Base-by-base conservation (phyloP, 129 eudicot genomes). In the Flaveria linearis region DNA sequence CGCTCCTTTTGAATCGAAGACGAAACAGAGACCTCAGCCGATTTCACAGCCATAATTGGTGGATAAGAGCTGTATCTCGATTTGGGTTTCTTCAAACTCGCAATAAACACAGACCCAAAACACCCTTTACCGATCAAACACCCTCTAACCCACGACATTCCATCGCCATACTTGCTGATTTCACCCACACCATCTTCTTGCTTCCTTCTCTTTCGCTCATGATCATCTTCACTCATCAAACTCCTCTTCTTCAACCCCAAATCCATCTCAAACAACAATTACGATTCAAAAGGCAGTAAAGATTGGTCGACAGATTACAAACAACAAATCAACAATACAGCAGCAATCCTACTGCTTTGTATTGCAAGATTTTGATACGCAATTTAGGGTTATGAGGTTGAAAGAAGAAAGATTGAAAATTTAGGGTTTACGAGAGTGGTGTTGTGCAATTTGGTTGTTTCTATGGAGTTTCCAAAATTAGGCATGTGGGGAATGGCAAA, bases 111-210 rank as follows among this genome's bases (percentile, higher is more conserved):
- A 28, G 88, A 83, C 43, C 97, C 97, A 43, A 84, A 88, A 79
- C 88, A 84, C 17, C 97, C 97, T 83, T 91, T 86, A 0, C 97
- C 97, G 23, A 91, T 84, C 72, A 91, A 72, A 77, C 70, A 82
- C 47, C 97, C 97, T 67, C 97, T 74, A 5, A n/a, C 70, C 97
- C 97, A 91, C 22, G 86, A 80, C 79, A 91, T 89, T 67, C 97
- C 97, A 81, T 91, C 89, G 33, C 97, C 97, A 74, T 82, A 86
- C 71, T 86, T 86, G 72, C 79, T 76, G 72, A 12, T 58, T 16
- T 72, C 61, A 17, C 6, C 10, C 9, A 53, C 64, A 23, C 18
- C 70, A 22, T 79, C 30, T 50, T 63, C 57, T 56, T 42, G 66
- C 33, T 80, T 55, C 63, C 45, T 74, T 46, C 42, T 67, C 17